Conservation (phyloP, 306 rosid species). For the Albizia julibrissin region DNA sequence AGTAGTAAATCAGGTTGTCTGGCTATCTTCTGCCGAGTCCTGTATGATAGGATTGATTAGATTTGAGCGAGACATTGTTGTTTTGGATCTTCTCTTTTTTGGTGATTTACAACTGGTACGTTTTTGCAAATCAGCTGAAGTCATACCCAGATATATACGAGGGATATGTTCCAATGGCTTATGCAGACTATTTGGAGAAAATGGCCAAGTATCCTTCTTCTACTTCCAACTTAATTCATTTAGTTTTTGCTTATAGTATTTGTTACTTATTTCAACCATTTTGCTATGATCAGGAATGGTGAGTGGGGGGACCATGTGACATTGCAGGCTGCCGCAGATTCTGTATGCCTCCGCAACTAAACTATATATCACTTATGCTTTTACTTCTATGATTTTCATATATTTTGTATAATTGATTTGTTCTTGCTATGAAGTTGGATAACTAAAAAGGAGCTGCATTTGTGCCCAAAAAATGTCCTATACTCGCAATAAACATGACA, state of each 20-base stretch:
- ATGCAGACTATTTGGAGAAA: conserved; percentile 1
- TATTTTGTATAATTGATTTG: neutral
- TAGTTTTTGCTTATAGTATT: neutral
- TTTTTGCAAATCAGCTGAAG: conserved; percentile 14
- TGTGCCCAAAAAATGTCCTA: neutral
- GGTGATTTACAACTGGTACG: neutral
- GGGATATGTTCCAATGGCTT: conserved; percentile 17
- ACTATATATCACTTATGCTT: neutral
- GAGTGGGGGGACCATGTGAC: conserved; percentile 12
- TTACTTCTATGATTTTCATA: neutral
- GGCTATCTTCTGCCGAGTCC: neutral
- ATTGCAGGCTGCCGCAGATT: conserved; percentile 3
- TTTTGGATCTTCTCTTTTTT: neutral
- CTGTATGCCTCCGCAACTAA: neutral
- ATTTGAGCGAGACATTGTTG: neutral
- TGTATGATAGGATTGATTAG: neutral
- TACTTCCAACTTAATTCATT: neutral
- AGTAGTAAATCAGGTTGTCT: conserved; percentile 13
- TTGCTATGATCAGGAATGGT: neutral
- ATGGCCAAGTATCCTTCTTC: neutral
- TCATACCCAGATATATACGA: conserved; percentile 11
- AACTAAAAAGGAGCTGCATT: neutral
- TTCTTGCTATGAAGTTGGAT: neutral
- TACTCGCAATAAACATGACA: neutral
- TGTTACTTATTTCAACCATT: neutral